Evolutionary conservation across 1,284 basidiomycete genomes (phyloP).

Genomic region (Inonotus obliquus): DNA sequence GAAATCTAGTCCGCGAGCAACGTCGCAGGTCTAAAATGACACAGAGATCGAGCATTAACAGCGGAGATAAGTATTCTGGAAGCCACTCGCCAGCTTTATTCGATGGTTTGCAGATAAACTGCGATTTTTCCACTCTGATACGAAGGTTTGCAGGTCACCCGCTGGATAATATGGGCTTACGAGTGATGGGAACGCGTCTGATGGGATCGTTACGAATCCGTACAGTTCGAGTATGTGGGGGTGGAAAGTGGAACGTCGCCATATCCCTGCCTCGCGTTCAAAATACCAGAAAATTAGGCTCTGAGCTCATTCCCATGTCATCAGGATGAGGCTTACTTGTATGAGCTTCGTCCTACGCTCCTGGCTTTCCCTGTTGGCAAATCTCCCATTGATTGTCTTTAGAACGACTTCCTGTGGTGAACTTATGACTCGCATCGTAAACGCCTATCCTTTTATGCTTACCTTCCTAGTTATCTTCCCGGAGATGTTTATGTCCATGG

Average conservation of each 20-base stretch:
- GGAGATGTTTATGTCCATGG: neutral
- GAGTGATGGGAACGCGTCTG: neutral
- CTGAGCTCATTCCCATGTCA: neutral
- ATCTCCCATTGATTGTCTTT: neutral
- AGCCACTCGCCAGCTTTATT: neutral
- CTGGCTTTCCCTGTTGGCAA: neutral
- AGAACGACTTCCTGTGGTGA: neutral
- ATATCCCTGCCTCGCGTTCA: slow-evolving; percentile 1
- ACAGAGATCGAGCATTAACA: neutral
- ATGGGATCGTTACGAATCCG: neutral
- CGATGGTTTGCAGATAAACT: neutral
- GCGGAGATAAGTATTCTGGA: neutral
- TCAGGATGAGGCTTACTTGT: neutral
- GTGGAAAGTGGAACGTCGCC: neutral
- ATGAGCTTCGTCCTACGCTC: neutral
- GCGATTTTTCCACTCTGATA: neutral
- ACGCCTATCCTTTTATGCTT: neutral
- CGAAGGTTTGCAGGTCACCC: neutral
- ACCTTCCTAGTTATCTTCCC: neutral
- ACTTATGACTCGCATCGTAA: neutral
- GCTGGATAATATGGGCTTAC: neutral
- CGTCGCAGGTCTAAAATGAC: neutral
- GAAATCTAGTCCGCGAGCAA: neutral
- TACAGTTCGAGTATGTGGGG: neutral
- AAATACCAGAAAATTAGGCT: neutral